Evolutionary conservation across 805 yeast genomes (phyloP).

Genomic region (Schizosaccharomyces japonicus): DNA sequence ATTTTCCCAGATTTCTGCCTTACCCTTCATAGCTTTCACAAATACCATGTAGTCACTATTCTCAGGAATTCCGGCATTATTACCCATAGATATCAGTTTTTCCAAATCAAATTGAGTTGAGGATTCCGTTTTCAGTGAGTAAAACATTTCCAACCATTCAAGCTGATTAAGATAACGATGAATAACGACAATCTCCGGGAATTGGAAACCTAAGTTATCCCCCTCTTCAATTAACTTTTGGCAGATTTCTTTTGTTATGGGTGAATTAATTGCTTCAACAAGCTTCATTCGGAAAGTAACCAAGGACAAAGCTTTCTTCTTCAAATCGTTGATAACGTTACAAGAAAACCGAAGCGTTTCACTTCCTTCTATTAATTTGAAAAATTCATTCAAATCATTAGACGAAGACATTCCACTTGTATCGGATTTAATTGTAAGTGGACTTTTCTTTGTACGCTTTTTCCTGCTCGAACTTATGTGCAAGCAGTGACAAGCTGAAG

Average conservation of each 20-base stretch:
- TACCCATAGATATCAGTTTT: neutral
- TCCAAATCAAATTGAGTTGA: neutral
- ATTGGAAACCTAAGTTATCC: neutral
- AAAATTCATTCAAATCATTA: neutral
- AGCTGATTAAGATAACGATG: neutral
- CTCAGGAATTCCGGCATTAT: neutral
- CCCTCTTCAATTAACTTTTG: neutral
- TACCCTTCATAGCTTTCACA: conserved; percentile 1
- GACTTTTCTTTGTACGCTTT: conserved; percentile 14
- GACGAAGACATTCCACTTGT: neutral
- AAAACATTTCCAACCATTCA: conserved; percentile 1
- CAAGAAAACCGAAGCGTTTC: neutral
- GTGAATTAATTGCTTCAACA: neutral
- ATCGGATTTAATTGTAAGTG: neutral
- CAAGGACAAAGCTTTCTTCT: neutral
- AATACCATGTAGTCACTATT: neutral
- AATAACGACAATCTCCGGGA: neutral
- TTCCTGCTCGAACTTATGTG: conserved; percentile 26
- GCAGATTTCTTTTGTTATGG: neutral
- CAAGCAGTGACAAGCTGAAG: conserved; percentile 30
- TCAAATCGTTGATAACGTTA: neutral
- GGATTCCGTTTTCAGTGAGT: neutral
- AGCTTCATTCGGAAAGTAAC: neutral
- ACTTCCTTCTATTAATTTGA: neutral
- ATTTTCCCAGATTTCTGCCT: conserved; percentile 1